Evolutionary conservation across 352 stramenopile genomes (phyloP).

Genomic region (Elongisporangium anandrum): DNA sequence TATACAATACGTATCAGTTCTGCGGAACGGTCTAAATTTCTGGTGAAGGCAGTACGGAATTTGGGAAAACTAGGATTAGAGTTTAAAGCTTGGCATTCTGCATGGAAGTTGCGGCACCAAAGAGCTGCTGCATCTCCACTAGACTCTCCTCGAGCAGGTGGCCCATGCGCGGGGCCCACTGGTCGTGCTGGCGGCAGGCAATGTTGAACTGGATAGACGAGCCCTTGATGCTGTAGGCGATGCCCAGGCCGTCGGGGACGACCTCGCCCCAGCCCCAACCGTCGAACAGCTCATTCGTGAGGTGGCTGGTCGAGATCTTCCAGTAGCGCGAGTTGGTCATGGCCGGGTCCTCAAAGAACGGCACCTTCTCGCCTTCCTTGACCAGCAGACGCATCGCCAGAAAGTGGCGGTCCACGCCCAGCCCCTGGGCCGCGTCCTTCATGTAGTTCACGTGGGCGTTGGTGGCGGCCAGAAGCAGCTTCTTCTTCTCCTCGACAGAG

Average conservation of each 20-base stretch:
- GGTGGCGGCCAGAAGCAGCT: slow-evolving; percentile 33
- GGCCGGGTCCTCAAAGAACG: slow-evolving; percentile 68
- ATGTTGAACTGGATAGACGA: slow-evolving; percentile 83
- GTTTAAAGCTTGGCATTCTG: slow-evolving; percentile 29
- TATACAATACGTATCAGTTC: no score
- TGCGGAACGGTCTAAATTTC: no score
- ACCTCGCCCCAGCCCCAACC: slow-evolving; percentile 83
- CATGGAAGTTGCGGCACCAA: slow-evolving; percentile 22
- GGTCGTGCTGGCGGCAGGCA: slow-evolving; percentile 50
- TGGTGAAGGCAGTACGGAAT: background rate
- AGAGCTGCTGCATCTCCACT: slow-evolving; percentile 75
- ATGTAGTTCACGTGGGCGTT: slow-evolving; percentile 65
- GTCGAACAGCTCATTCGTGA: slow-evolving; percentile 81
- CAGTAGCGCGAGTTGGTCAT: slow-evolving; percentile 68
- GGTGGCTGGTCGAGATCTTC: slow-evolving; percentile 77
- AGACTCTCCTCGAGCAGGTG: slow-evolving; percentile 75
- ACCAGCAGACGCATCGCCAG: slow-evolving; percentile 83
- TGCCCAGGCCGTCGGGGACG: slow-evolving; percentile 70
- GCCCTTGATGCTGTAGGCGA: slow-evolving; percentile 81
- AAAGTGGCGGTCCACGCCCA: slow-evolving; percentile 93
- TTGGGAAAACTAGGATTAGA: background rate
- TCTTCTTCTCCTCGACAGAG: slow-evolving; percentile 32
- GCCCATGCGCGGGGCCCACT: slow-evolving; percentile 55
- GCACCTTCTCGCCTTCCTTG: slow-evolving; percentile 35
- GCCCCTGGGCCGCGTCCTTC: slow-evolving; percentile 58